Base-by-base conservation (phyloP, 192 early-diverging fungal species). In the Coemansia sp. region DNA sequence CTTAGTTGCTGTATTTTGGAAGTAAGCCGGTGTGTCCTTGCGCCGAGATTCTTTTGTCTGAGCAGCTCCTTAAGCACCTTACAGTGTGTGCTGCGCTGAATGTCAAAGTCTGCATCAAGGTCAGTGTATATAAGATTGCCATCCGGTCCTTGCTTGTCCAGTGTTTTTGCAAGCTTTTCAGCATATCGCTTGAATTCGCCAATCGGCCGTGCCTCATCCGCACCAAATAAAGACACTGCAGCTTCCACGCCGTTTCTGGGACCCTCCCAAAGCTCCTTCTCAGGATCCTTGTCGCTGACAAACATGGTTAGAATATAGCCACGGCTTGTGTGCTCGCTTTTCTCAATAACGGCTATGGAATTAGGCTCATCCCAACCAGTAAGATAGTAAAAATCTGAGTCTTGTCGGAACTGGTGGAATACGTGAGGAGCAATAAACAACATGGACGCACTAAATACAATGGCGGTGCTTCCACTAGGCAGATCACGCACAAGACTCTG, bases 281-380 rank as follows among this genome's bases (percentile, higher is more conserved):
- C 72, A 22, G 81, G 84, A 44, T 90, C 91, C 68, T 88, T 88
- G 5, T 93, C 89, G n/a, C 85, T 85, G 2, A 94, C 91, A 87
- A 93, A 98, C 87, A 98, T 86, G 38, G 87, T 93, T 85, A 90
- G 89, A 69, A 89, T 91, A 84, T 91, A 91, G 11, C 90, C 90
- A 58, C 84, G 69, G 37, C n/a, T 50, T 5, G 55, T 56, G 44
- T 61, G 49, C 25, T 40, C 61, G 49, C 54, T 66, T 74, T 86
- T 88, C 84, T 90, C 87, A 46, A 94, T 69, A 9, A 93, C 79
- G 12, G 85, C 63, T 7, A 90, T 91, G 9, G 90, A 86, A 68
- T 97, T 93, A 1, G 95, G 95, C 70, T 99, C 95, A 75, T 97
- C 93, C 70, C 95, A 92, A 42, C 97, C 95, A 57, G 86, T 85